These are phyloP conservation scores for Pythium brachiatum DNA, from an alignment of 352 stramenopile species.

Conservation along the genomic window DNA sequence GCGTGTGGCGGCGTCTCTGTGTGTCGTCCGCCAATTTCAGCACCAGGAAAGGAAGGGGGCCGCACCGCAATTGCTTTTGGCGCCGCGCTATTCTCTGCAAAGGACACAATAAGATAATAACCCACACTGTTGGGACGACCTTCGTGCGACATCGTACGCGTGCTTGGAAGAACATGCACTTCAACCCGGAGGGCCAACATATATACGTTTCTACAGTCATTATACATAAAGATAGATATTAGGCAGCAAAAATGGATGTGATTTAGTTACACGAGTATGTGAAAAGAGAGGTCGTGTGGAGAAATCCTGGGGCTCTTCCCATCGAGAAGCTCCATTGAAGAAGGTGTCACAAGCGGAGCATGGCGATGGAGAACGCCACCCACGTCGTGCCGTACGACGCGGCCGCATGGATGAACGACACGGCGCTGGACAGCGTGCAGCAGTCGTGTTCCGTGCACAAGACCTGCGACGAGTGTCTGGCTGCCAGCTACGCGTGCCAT, in stretches of 20 bases:
- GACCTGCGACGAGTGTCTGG: constrained; percentile 75
- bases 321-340: neutral
- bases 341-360: neutral
- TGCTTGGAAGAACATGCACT: constrained; percentile 14
- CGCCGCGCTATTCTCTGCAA: constrained; percentile 2
- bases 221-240: neutral
- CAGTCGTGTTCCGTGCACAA: constrained; percentile 53
- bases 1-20: neutral
- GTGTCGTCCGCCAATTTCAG: constrained; percentile 14
- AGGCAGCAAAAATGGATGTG: neutral
- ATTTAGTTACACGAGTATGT: neutral
- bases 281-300: neutral
- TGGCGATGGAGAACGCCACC: constrained; percentile 12
- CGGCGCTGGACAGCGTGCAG: constrained; percentile 11
- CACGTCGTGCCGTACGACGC: constrained; percentile 2
- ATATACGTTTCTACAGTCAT: constrained; percentile 4
- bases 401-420: constrained; percentile 12
- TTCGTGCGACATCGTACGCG: constrained; percentile 16
- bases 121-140: neutral
- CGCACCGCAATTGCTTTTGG: constrained; percentile 13
- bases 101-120: constrained; percentile 14
- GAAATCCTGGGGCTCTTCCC: constrained; percentile 10
- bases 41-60: neutral
- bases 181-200: constrained; percentile 15
- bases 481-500: constrained; percentile 71